phyloP scores from a whole-genome alignment of 305 asterid species.

The Fraxinus xanthoxyloides region DNA sequence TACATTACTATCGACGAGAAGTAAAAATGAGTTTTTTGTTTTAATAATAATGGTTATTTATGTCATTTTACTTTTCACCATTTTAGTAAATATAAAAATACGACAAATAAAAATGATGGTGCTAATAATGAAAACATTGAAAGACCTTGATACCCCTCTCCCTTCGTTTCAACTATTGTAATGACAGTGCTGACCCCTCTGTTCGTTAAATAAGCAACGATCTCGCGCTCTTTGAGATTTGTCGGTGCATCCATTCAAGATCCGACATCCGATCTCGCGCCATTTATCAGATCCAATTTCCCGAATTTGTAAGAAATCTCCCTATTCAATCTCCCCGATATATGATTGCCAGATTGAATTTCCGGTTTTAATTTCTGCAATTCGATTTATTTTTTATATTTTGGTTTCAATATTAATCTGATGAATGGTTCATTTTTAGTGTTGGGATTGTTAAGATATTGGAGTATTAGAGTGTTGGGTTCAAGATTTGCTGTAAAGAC shows the following conservation, averaged over 20 bases:
- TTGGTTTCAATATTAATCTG: slow-evolving; percentile 1
- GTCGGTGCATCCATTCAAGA: slow-evolving; percentile 31
- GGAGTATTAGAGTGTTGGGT: slow-evolving; percentile 2
- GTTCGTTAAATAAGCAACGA: slow-evolving; percentile 26
- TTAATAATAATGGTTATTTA: too few species aligned
- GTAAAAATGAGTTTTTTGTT: too few species aligned
- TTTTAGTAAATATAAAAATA: too few species aligned
- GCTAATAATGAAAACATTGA: not conserved
- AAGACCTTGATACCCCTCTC: not conserved
- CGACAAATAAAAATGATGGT: not conserved
- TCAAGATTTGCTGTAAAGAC: slow-evolving; percentile 3
- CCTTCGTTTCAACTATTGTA: not conserved
- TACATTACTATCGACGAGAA: not conserved
- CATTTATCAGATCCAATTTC: slow-evolving; percentile 31
- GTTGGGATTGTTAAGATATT: slow-evolving; percentile 5
- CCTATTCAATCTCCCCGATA: slow-evolving; percentile 1
- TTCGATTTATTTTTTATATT: not conserved
- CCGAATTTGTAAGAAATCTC: slow-evolving; percentile 20
- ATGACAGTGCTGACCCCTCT: not conserved
- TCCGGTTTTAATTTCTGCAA: slow-evolving; percentile 8
- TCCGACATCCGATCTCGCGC: slow-evolving; percentile 44
- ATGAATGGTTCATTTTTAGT: not conserved
- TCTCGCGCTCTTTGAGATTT: slow-evolving; percentile 16
- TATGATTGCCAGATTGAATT: slow-evolving; percentile 1
- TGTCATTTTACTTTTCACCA: too few species aligned